Percentiles rank a stretch among this genome's conserved stretches.
phyloP scores from a whole-genome alignment of 768 basidiomycete species.

The Leucocoprinus birnbaumii region DNA sequence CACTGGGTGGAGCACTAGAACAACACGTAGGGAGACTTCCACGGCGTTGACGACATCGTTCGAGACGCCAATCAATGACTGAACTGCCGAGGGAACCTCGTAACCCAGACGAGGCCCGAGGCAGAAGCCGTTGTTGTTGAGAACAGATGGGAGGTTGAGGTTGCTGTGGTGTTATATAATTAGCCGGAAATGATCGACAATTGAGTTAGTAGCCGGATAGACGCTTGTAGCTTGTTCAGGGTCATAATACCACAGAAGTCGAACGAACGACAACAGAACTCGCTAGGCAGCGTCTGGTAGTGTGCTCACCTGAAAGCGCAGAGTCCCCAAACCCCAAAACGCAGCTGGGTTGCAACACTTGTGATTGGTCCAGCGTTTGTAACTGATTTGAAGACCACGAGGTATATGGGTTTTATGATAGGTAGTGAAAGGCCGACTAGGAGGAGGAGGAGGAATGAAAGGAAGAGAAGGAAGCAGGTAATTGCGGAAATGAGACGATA shows the following conservation, averaged over 20 bases:
- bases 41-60: constrained; percentile 41
- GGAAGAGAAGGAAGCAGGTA: constrained; percentile 48
- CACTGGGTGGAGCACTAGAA: constrained; percentile 72
- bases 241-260: too few species aligned
- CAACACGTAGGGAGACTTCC: constrained; percentile 42
- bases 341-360: constrained; percentile 54
- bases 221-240: too few species aligned
- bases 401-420: constrained; percentile 68
- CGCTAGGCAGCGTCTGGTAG: too few species aligned
- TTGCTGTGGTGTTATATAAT: constrained; percentile 22
- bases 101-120: constrained; percentile 70
- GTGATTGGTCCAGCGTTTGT: constrained; percentile 31
- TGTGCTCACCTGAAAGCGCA: constrained; percentile 61
- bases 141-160: constrained; percentile 30
- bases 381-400: constrained; percentile 46
- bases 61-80: constrained; percentile 41
- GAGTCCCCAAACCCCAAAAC: constrained; percentile 83
- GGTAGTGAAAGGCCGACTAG: constrained; percentile 75
- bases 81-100: constrained; percentile 45
- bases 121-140: constrained; percentile 46
- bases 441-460: constrained; percentile 69
- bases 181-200: not conserved
- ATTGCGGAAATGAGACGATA: constrained; percentile 46
- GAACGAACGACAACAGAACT: too few species aligned
- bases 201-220: not conserved